Evolutionary conservation across 352 stramenopile genomes (phyloP).

Genomic region (Pythium scleroteichum): DNA sequence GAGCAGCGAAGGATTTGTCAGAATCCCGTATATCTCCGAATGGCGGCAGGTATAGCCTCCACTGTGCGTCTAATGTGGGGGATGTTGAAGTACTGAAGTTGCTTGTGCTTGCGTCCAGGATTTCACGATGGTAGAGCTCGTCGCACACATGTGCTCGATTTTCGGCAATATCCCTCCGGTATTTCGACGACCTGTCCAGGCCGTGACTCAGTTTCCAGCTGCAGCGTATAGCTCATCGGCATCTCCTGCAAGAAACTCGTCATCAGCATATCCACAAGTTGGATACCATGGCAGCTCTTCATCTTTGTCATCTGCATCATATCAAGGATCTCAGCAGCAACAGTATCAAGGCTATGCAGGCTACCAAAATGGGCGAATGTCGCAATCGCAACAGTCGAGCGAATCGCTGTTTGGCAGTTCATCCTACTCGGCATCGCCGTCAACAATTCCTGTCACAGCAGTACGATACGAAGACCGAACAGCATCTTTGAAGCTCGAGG

Average conservation of each 20-base stretch:
- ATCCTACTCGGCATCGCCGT: slow-evolving; percentile 14
- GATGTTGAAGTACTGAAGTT: too few species aligned
- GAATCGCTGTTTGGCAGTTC: slow-evolving; percentile 51
- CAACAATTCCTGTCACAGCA: slow-evolving; percentile 12
- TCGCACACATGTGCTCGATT: slow-evolving; percentile 89
- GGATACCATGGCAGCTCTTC: slow-evolving; percentile 31
- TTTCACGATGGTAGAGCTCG: slow-evolving; percentile 81
- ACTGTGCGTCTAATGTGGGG: too few species aligned
- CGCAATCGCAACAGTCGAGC: slow-evolving; percentile 28
- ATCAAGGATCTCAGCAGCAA: slow-evolving; percentile 25
- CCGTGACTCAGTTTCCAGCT: slow-evolving; percentile 27
- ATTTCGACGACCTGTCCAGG: slow-evolving; percentile 65
- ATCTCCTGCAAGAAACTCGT: slow-evolving; percentile 6
- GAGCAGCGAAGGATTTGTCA: slow-evolving; percentile 82
- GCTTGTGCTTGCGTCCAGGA: slow-evolving; percentile 40
- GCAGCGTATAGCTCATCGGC: slow-evolving; percentile 19
- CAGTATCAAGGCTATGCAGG: slow-evolving; percentile 27
- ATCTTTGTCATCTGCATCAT: slow-evolving; percentile 18
- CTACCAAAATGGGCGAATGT: slow-evolving; percentile 47
- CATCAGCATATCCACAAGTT: slow-evolving; percentile 29
- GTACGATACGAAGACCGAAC: slow-evolving; percentile 48
- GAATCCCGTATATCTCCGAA: slow-evolving; percentile 84
- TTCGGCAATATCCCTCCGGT: slow-evolving; percentile 87
- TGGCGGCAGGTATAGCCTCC: slow-evolving; percentile 51
- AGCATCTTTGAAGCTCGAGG: slow-evolving; percentile 61